A percentile compares a stretch with the other conserved stretches of the same genome.
phyloP scores from a whole-genome alignment of 805 yeast genomes.

The Metschnikowia amazonensis region DNA sequence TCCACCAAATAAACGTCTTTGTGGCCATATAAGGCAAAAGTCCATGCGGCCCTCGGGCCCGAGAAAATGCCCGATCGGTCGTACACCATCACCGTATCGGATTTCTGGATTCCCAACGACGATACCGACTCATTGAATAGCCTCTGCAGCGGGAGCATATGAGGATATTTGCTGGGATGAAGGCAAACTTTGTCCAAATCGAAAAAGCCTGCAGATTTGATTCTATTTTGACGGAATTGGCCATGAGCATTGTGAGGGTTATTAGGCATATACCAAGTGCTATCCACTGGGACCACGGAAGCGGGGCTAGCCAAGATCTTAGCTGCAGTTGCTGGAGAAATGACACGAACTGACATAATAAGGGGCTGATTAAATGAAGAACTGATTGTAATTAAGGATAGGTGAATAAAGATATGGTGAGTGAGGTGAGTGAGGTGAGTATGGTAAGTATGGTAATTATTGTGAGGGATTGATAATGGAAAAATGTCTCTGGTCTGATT shows the following conservation, averaged over 20 bases:
- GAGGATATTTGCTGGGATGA: slow-evolving; percentile 65
- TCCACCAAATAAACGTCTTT: slow-evolving; percentile 63
- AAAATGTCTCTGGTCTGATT: no score
- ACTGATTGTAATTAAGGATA: no score
- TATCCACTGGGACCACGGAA: slow-evolving; percentile 61
- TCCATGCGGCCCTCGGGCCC: slow-evolving; percentile 92
- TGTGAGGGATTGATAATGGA: no score
- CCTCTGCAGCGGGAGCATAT: slow-evolving; percentile 72
- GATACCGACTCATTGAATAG: slow-evolving; percentile 53
- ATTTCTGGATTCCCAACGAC: slow-evolving; percentile 49
- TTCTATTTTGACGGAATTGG: slow-evolving; percentile 52
- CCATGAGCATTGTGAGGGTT: slow-evolving; percentile 53
- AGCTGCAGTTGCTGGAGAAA: slow-evolving; percentile 8
- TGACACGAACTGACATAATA: slow-evolving; percentile 5
- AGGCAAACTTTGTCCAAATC: slow-evolving; percentile 25
- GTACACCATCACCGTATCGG: slow-evolving; percentile 71
- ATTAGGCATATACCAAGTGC: slow-evolving; percentile 92
- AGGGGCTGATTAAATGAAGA: no score
- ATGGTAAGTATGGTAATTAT: no score
- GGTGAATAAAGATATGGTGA: no score
- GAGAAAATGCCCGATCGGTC: slow-evolving; percentile 84
- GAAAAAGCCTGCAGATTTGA: slow-evolving; percentile 24
- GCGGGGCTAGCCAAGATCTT: slow-evolving; percentile 13
- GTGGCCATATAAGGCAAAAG: slow-evolving; percentile 77
- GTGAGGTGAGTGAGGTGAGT: no score